A percentile compares a stretch with the other conserved stretches of the same genome.
Evolutionary conservation across 768 basidiomycete species (phyloP).

Genomic region (Hypsizygus marmoreus): DNA sequence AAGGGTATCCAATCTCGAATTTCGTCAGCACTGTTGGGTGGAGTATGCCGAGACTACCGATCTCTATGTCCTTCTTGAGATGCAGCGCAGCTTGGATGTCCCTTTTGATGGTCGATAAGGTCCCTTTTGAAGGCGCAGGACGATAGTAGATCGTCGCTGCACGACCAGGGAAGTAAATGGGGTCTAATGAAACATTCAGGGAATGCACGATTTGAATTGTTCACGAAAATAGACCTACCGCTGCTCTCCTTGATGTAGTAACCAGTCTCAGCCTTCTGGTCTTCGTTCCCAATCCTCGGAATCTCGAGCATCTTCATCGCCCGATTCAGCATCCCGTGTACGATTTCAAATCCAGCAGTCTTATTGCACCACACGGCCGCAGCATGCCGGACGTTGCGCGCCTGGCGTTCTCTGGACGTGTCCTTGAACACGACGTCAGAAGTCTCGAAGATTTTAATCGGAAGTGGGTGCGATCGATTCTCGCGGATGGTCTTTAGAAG

Average conservation of each 20-base stretch:
- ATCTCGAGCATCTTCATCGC: conserved; percentile 97
- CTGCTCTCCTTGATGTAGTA: conserved; percentile 90
- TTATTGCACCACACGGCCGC: conserved; percentile 96
- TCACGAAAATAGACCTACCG: conserved; percentile 52
- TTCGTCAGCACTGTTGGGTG: conserved; percentile 91
- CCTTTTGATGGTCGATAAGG: conserved; percentile 38
- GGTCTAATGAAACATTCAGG: conserved; percentile 52
- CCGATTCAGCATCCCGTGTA: conserved; percentile 92
- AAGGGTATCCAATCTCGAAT: conserved; percentile 94
- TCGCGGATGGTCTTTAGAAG: conserved; percentile 96
- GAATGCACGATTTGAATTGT: neutral
- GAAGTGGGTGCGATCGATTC: conserved; percentile 91
- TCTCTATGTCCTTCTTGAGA: conserved; percentile 59
- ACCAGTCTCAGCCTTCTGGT: conserved; percentile 63
- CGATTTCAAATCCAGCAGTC: conserved; percentile 94
- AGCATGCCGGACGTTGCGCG: conserved; percentile 85
- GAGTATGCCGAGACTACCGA: conserved; percentile 91
- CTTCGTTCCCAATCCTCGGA: conserved; percentile 65
- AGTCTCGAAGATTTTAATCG: conserved; percentile 91
- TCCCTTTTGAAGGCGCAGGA: conserved; percentile 39
- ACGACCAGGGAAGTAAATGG: conserved; percentile 93
- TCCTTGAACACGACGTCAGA: conserved; percentile 95
- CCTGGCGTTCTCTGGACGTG: conserved; percentile 69
- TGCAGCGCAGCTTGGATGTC: conserved; percentile 47
- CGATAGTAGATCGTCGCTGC: conserved; percentile 93